Percentiles rank a stretch among this genome's conserved stretches.
Evolutionary conservation across 257 asterid genomes (phyloP).

Genomic region (Solanum rostratum): DNA sequence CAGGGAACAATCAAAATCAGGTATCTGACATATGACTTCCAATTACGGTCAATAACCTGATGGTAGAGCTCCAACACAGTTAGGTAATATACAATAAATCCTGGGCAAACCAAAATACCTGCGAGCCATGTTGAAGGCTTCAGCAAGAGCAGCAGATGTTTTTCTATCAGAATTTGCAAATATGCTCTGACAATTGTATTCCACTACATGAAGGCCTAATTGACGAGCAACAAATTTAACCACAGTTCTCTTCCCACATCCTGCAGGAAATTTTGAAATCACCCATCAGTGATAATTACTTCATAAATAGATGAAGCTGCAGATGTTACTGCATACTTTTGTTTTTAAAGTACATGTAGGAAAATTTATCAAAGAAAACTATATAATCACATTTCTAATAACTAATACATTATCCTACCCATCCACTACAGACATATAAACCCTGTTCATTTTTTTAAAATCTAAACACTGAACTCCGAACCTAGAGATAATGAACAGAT

Average conservation of each 20-base stretch:
- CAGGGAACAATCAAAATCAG: not conserved
- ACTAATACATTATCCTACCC: not conserved
- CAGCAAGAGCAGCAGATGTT: slow-evolving; percentile 70
- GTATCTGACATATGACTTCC: not conserved
- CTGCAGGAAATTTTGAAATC: slow-evolving; percentile 31
- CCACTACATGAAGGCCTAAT: slow-evolving; percentile 90
- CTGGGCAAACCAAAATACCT: slow-evolving; percentile 36
- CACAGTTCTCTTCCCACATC: slow-evolving; percentile 87
- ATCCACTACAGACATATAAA: not conserved
- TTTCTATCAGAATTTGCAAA: slow-evolving; percentile 74
- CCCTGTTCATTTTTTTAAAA: not conserved
- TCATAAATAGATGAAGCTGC: not conserved
- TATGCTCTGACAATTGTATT: slow-evolving; percentile 74
- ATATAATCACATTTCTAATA: not conserved
- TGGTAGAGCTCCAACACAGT: not conserved
- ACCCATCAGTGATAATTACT: slow-evolving; percentile 3
- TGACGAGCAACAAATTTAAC: slow-evolving; percentile 69
- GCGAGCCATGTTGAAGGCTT: slow-evolving; percentile 68
- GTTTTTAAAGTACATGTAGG: not conserved
- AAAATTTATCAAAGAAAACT: not conserved
- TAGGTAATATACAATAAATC: not conserved
- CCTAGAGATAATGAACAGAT: not conserved
- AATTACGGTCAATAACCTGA: slow-evolving; percentile 5
- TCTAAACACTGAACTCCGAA: not conserved
- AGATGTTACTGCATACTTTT: not conserved